Percentiles rank a stretch among this genome's conserved stretches.
These are phyloP conservation scores for Verticillium nubilum DNA, from an alignment of 2,329 filamentous ascomycete species.

Conservation along the genomic window DNA sequence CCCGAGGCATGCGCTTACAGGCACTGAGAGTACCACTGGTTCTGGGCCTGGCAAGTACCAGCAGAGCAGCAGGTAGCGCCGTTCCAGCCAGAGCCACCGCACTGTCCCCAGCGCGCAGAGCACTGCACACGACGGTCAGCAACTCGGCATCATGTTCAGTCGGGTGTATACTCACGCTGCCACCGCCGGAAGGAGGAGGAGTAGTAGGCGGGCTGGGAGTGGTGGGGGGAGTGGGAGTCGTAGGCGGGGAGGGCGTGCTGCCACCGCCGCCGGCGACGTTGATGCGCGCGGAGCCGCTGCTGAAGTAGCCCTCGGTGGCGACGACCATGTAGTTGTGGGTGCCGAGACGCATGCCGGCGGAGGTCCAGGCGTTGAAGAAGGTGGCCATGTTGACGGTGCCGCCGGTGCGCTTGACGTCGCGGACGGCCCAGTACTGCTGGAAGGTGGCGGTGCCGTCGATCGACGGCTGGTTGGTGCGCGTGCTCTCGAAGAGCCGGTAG, in stretches of 20 bases:
- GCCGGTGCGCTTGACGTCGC: slow-evolving; percentile 41
- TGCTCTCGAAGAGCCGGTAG: slow-evolving; percentile 46
- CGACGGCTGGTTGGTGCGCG: slow-evolving; percentile 43
- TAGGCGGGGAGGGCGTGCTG: slow-evolving; percentile 3
- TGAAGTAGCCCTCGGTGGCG: slow-evolving; percentile 42
- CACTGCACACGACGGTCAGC: slow-evolving; percentile 6
- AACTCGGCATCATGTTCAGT: rapidly evolving
- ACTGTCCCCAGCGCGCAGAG: slow-evolving; percentile 14
- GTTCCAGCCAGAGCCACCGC: slow-evolving; percentile 17
- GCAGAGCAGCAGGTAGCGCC: slow-evolving; percentile 18
- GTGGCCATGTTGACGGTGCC: slow-evolving; percentile 46
- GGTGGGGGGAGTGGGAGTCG: slow-evolving; percentile 2
- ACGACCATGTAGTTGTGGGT: slow-evolving; percentile 48
- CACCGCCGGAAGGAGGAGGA: background rate
- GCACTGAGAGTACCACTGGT: slow-evolving; percentile 19
- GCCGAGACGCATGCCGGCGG: slow-evolving; percentile 41
- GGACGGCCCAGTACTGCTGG: slow-evolving; percentile 45
- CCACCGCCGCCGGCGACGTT: slow-evolving; percentile 8
- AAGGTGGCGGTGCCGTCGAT: slow-evolving; percentile 51
- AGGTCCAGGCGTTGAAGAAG: slow-evolving; percentile 50
- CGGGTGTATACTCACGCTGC: slow-evolving; percentile 1
- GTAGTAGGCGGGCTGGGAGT: slow-evolving; percentile 1
- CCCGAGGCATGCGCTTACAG: slow-evolving; percentile 2
- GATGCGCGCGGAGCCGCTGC: slow-evolving; percentile 19
- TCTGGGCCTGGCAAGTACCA: slow-evolving; percentile 14